Percentiles rank a stretch among this genome's conserved stretches.
phyloP scores from a whole-genome alignment of 306 rosid species.

The Citrullus mucosospermus region DNA sequence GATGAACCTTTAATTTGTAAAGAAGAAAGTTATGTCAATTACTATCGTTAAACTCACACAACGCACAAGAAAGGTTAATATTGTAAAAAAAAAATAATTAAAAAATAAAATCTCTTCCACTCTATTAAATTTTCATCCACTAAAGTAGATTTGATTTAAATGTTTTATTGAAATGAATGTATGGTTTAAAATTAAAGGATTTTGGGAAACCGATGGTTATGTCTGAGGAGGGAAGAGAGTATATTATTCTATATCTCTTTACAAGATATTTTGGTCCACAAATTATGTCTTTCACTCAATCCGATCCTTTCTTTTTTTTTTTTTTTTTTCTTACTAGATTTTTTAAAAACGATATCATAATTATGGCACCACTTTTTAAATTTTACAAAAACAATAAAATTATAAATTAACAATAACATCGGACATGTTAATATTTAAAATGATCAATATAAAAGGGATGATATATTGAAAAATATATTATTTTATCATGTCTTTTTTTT shows the following conservation, averaged over 20 bases:
- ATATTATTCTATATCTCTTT: background rate
- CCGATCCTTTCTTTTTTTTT: background rate
- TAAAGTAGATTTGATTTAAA: background rate
- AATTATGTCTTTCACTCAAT: background rate
- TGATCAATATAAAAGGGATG: background rate
- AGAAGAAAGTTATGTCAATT: too few species aligned
- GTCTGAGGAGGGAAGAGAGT: background rate
- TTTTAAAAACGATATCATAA: background rate
- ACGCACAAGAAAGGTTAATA: too few species aligned
- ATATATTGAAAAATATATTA: background rate
- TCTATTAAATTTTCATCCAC: background rate
- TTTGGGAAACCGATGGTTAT: background rate
- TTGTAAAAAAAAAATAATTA: too few species aligned
- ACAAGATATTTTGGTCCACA: slow-evolving; percentile 5
- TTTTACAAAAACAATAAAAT: background rate
- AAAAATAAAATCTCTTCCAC: too few species aligned
- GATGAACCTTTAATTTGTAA: too few species aligned
- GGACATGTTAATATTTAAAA: background rate
- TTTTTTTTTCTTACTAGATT: background rate
- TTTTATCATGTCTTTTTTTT: background rate
- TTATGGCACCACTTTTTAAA: background rate
- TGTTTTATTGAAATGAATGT: background rate
- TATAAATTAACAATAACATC: background rate
- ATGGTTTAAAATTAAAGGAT: background rate
- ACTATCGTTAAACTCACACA: too few species aligned